Conservation (phyloP, 148 eudicot genomes). For the Rhododendron simsii region DNA sequence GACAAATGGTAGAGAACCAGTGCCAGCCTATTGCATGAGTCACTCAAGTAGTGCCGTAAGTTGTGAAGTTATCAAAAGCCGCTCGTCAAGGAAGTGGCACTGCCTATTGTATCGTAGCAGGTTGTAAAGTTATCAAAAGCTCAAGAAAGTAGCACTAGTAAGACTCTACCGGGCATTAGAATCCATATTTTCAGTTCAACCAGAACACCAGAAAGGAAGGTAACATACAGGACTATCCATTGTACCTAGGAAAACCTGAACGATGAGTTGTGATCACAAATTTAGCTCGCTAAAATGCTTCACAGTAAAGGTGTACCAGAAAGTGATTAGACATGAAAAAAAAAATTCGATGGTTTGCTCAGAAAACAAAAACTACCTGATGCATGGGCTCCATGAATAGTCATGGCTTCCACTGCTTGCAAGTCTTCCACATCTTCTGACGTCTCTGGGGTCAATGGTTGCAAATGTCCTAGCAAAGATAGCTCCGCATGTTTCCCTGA, state of each 20-base stretch:
- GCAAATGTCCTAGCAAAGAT: conserved; percentile 52
- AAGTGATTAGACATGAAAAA: not conserved
- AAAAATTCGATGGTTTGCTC: not conserved
- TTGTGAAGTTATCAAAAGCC: not conserved
- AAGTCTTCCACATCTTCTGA: conserved; percentile 63
- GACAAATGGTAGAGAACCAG: not conserved
- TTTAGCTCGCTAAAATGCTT: not conserved
- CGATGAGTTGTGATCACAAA: not conserved
- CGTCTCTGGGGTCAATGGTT: conserved; percentile 63
- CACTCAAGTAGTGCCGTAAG: not conserved
- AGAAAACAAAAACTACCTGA: conserved; percentile 36
- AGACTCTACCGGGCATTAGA: not conserved
- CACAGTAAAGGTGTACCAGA: not conserved
- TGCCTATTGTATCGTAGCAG: not conserved
- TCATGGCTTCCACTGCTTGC: conserved; percentile 61
- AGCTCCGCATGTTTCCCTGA: conserved; percentile 47
- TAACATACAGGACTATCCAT: not conserved
- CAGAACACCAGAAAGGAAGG: not conserved
- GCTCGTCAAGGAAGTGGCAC: not conserved
- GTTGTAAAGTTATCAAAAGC: not conserved
- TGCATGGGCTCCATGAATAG: conserved; percentile 65
- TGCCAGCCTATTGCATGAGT: not conserved
- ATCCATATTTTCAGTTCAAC: not conserved
- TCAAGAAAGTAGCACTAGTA: conserved; percentile 1
- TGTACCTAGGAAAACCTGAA: not conserved